Percentiles rank a stretch among this genome's conserved stretches.
These are phyloP conservation scores for Paecilomyces sp. DNA, from an alignment of 2,329 filamentous ascomycete species.

Conservation along the genomic window DNA sequence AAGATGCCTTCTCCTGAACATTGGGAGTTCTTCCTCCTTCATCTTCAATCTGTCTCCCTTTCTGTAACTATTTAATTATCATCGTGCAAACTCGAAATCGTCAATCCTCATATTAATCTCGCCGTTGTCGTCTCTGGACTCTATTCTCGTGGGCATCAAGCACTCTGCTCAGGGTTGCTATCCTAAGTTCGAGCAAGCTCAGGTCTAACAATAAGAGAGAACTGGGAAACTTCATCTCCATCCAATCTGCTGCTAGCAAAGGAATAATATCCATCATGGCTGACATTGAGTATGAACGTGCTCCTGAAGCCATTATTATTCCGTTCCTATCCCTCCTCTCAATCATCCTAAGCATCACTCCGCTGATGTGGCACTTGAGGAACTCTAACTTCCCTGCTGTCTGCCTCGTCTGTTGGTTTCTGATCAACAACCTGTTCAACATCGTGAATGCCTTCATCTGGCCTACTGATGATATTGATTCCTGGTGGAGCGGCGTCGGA, in stretches of 20 bases:
- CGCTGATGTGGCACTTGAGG: slow-evolving; percentile 53
- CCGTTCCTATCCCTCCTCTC: slow-evolving; percentile 44
- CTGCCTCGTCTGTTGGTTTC: slow-evolving; percentile 50
- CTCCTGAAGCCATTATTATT: slow-evolving; percentile 31
- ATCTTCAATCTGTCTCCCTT: background rate
- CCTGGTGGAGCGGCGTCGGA: slow-evolving; percentile 52
- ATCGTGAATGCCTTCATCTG: slow-evolving; percentile 59
- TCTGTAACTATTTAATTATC: background rate
- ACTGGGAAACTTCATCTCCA: background rate
- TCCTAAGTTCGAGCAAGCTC: no score
- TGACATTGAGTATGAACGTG: background rate
- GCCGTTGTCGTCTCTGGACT: background rate
- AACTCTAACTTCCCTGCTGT: slow-evolving; percentile 55
- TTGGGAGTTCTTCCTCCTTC: background rate
- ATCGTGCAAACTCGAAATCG: background rate
- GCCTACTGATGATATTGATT: slow-evolving; percentile 48
- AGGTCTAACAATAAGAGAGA: background rate
- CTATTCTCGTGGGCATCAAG: background rate
- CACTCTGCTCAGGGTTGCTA: background rate
- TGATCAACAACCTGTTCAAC: slow-evolving; percentile 51
- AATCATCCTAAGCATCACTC: slow-evolving; percentile 48
- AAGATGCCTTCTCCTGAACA: background rate
- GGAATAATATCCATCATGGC: background rate
- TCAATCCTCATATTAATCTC: background rate
- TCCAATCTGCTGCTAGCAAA: background rate